Evolutionary conservation across 2,329 filamentous ascomycete genomes (phyloP).

Genomic region (Rutstroemia sp.): DNA sequence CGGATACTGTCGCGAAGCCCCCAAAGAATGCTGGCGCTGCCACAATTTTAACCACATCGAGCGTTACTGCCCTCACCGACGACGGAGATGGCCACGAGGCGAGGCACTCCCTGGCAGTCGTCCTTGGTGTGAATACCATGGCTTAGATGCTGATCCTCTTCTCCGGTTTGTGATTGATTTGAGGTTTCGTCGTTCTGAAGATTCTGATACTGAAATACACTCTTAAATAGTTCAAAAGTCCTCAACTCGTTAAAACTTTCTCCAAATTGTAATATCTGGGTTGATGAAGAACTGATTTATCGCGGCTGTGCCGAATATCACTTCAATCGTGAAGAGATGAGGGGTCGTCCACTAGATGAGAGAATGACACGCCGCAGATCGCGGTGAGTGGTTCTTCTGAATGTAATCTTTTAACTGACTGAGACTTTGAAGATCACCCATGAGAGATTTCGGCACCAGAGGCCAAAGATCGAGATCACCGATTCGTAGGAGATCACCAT

Average conservation of each 20-base stretch:
- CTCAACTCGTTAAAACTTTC: conserved; percentile 18
- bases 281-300: conserved; percentile 20
- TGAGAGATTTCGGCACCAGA: neutral
- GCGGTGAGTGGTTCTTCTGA: neutral
- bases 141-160: conserved; percentile 13
- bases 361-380: conserved; percentile 9
- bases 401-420: neutral
- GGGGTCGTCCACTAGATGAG: conserved; percentile 12
- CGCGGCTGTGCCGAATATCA: conserved; percentile 14
- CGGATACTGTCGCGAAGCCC: conserved; percentile 12
- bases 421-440: neutral
- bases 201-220: neutral
- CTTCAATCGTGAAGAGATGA: conserved; percentile 9
- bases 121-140: conserved; percentile 18
- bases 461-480: neutral
- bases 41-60: conserved; percentile 17
- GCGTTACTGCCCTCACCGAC: conserved; percentile 17
- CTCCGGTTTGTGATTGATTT: conserved; percentile 2
- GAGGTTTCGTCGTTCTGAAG: neutral
- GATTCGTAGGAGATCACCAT: conserved; percentile 8
- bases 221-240: conserved; percentile 10
- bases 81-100: conserved; percentile 5
- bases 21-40: conserved; percentile 17
- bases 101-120: conserved; percentile 17
- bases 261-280: conserved; percentile 18